Percentiles rank a stretch among this genome's conserved stretches.
These are phyloP conservation scores for Fomitopsis betulina DNA, from an alignment of 1,284 basidiomycete genomes.

Conservation along the genomic window DNA sequence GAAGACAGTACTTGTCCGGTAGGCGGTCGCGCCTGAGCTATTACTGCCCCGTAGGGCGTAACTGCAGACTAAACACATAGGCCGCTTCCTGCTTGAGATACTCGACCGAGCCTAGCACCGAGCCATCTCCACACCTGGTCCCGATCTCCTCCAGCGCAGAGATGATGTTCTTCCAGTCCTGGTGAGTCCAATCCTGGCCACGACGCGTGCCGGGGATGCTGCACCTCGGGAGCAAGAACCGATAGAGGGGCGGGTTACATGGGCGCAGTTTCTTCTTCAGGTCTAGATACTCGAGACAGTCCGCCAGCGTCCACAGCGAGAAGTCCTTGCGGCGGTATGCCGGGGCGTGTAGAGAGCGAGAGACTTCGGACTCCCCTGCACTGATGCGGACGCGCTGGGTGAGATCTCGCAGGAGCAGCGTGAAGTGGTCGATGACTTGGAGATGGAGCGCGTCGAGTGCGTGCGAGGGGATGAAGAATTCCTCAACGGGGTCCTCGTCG, in stretches of 20 bases:
- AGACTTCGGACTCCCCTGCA: constrained; percentile 20
- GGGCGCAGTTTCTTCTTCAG: constrained; percentile 26
- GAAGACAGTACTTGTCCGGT: background rate
- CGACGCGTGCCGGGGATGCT: constrained; percentile 42
- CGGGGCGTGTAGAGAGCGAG: constrained; percentile 54
- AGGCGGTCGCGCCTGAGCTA: background rate
- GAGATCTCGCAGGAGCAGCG: constrained; percentile 51
- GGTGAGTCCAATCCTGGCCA: constrained; percentile 66
- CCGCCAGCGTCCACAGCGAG: constrained; percentile 46
- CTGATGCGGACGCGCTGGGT: constrained; percentile 48
- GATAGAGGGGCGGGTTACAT: constrained; percentile 36
- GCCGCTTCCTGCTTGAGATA: constrained; percentile 45
- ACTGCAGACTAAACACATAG: constrained; percentile 41
- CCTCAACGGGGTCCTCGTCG: constrained; percentile 43
- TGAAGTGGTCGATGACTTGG: constrained; percentile 67
- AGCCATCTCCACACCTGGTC: constrained; percentile 44
- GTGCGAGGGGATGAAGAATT: constrained; percentile 39
- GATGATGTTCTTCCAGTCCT: constrained; percentile 57
- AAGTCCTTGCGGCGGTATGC: constrained; percentile 36
- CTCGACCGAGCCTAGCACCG: constrained; percentile 43
- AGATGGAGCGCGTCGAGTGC: constrained; percentile 63
- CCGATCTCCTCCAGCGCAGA: constrained; percentile 44
- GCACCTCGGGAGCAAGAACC: constrained; percentile 50
- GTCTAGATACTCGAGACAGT: constrained; percentile 54
- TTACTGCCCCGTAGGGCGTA: constrained; percentile 40